Base-by-base conservation (phyloP, 164 flowering plant species). In the Protea cynaroides region DNA sequence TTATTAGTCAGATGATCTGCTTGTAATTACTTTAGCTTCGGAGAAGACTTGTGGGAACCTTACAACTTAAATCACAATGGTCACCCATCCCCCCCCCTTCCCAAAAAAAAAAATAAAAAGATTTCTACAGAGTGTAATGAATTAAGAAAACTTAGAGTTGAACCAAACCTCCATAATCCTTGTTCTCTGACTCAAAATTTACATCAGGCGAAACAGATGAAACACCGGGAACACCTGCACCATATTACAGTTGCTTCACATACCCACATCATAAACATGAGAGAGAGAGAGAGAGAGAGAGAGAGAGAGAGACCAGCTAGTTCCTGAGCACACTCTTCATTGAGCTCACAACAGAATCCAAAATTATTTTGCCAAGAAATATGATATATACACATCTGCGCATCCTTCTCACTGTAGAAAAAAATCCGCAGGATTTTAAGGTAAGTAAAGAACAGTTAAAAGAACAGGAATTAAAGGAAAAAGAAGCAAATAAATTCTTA, bases 381-480 rank as follows among this genome's bases (percentile, higher is more conserved):
- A 59, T 90, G 87, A 77, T 93, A 93, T 57, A 90, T 78, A 74
- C 97, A 86, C 96, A 87, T 88, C 59, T 93, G 97, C 3, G 98
- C 94, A 78, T 93, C 92, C 71, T 75, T 81, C 75, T 84, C 94
- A 69, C 97, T 93, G 80, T 59, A 70, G 8, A 65, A 56, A 55
- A 56, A 23, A 4, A 54, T 14, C 18, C 17, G 40, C 34, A 11
- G 23, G 15, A 8, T 44, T 36, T 50, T 25, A 60, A 22, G 60
- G 43, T 17, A 29, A n/a, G 7, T n/a, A 24, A 44, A 57, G 12
- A 53, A 12, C 10, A 54, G 58, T 43, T 3, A 56, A 18, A 56
- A 25, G 25, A 46, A 25, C 19, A 8, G 21, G 4, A 14, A 0
- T 2, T 25, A 38, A 24, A 58, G 10, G 8, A 25, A 3, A 25